A percentile compares a stretch with the other conserved stretches of the same genome.
phyloP scores from a whole-genome alignment of 768 basidiomycete species.

The Tylopilus felleus region DNA sequence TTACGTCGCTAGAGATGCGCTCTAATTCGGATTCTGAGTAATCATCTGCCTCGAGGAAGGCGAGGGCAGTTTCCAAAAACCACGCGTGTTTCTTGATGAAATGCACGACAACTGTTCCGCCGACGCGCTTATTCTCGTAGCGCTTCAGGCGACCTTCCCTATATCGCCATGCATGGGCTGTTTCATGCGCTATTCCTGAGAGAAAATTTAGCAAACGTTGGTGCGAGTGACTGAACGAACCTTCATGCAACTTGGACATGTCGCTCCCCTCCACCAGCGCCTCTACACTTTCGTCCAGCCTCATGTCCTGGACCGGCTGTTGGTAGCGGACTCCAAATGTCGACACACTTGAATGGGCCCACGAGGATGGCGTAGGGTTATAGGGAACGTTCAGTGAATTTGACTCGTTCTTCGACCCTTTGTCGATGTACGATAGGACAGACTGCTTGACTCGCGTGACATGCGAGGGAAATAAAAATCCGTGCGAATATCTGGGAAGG shows the following conservation, averaged over 20 bases:
- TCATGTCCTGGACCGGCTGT: slow-evolving; percentile 64
- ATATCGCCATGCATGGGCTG: slow-evolving; percentile 64
- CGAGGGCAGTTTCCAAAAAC: slow-evolving; percentile 92
- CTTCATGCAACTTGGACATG: slow-evolving; percentile 70
- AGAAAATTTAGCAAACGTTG: neutral
- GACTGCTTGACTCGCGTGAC: slow-evolving; percentile 61
- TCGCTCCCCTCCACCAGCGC: slow-evolving; percentile 90
- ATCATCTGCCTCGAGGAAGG: slow-evolving; percentile 79
- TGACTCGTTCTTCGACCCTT: slow-evolving; percentile 36
- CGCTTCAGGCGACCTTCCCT: slow-evolving; percentile 67
- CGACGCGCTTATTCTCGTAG: slow-evolving; percentile 68
- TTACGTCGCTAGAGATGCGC: slow-evolving; percentile 3
- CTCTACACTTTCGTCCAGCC: slow-evolving; percentile 72
- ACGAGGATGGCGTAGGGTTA: slow-evolving; percentile 50
- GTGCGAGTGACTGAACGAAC: slow-evolving; percentile 30
- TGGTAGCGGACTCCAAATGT: slow-evolving; percentile 77
- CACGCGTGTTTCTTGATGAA: slow-evolving; percentile 97
- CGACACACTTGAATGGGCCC: slow-evolving; percentile 82
- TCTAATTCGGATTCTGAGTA: slow-evolving; percentile 46
- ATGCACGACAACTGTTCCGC: slow-evolving; percentile 94
- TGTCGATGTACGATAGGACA: slow-evolving; percentile 52
- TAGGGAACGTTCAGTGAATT: slow-evolving; percentile 20
- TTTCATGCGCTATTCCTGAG: slow-evolving; percentile 55
- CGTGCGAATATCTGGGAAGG: slow-evolving; percentile 81
- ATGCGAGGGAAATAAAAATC: slow-evolving; percentile 92